phyloP scores from a whole-genome alignment of 1,284 basidiomycete species.

The Boletellus deceptivus region DNA sequence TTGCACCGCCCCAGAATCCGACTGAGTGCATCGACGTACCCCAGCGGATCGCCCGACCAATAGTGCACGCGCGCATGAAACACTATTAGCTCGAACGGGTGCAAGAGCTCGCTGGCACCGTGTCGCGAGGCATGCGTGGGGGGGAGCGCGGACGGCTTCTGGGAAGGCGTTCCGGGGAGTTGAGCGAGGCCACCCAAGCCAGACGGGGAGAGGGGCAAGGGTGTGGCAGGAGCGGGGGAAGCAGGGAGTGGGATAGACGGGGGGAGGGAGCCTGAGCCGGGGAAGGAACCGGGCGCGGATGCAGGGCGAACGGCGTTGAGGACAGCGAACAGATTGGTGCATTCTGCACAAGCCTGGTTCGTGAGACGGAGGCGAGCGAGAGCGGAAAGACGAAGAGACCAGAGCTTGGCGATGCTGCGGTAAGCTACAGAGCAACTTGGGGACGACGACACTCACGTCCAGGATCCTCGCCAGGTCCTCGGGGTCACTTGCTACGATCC shows the following conservation, averaged over 20 bases:
- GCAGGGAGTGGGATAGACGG: conserved; percentile 8
- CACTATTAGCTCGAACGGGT: conserved; percentile 81
- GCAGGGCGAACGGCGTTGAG: conserved; percentile 56
- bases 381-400: conserved; percentile 76
- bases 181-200: conserved; percentile 21
- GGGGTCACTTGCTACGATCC: conserved; percentile 65
- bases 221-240: conserved; percentile 12
- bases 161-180: conserved; percentile 28
- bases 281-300: conserved; percentile 26
- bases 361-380: conserved; percentile 76
- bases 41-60: conserved; percentile 73
- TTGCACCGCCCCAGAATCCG: conserved; percentile 78
- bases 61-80: conserved; percentile 68
- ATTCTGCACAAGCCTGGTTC: conserved; percentile 78
- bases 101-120: conserved; percentile 46
- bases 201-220: conserved; percentile 23
- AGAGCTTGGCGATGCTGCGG: conserved; percentile 49
- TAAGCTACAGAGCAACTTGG: not conserved
- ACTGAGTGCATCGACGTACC: conserved; percentile 74
- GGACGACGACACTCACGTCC: conserved; percentile 46
- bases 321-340: conserved; percentile 74
- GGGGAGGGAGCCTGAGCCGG: conserved; percentile 14
- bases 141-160: conserved; percentile 16
- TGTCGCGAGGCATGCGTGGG: conserved; percentile 1
- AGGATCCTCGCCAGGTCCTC: conserved; percentile 63